Base-by-base conservation (phyloP, 352 stramenopile genomes). In the Phytophthora syringae region DNA sequence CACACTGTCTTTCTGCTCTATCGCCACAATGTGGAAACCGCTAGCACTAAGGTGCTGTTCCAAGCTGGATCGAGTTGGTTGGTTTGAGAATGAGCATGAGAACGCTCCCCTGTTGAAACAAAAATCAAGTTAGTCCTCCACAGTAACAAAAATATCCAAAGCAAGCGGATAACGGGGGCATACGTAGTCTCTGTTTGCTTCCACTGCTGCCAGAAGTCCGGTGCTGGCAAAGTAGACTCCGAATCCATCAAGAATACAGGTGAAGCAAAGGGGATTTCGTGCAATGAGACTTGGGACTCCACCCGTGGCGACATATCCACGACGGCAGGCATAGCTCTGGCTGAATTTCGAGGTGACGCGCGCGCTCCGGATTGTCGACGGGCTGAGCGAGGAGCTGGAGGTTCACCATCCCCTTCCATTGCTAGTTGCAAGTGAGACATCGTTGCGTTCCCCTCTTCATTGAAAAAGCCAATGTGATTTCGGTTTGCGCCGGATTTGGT, bases 131-230 rank as follows among this genome's bases (percentile, higher is more conserved):
- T 28, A 58, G 21, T 48, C 13, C 16, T 42, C 36, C 13, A 7
- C 34, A 40, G n/a, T n/a, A n/a, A n/a, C n/a, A n/a, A n/a, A n/a
- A n/a, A n/a, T n/a, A n/a, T n/a, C n/a, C n/a, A n/a, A n/a, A n/a
- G n/a, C n/a, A n/a, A n/a, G n/a, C n/a, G n/a, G n/a, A n/a, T n/a
- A n/a, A n/a, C n/a, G n/a, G n/a, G n/a, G n/a, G 64, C 79, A 51
- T 76, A 92, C 81, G 79, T 88, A n/a, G 83, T 92, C 58, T 90
- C 77, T 20, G 64, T 68, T 21, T 81, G 62, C 48, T 88, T 86
- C 83, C 83, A 92, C 3, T 81, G 61, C 22, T 68, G 67, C 71
- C 71, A 79, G 40, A 79, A 79, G 18, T 70, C 54, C 4, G 62
- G 37, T 1, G 52, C 16, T 40, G 60, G 16, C 10, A 78, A 24